Base-by-base conservation (phyloP, 768 basidiomycete species). In the Pisolithus marmoratus region DNA sequence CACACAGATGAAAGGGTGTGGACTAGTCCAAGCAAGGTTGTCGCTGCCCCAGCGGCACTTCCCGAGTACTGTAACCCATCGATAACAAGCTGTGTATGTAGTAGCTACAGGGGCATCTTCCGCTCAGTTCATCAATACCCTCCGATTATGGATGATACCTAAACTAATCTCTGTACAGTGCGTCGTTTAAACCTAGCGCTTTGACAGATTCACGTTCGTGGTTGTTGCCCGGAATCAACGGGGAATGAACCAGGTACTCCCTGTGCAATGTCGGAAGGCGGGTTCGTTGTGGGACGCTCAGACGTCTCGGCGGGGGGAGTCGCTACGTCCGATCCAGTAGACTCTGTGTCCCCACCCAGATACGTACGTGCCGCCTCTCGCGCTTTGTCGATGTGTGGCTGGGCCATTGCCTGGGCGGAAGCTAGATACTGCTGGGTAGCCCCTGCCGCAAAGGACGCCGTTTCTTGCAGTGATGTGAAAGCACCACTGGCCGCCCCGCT, bases 211-310 rank as follows among this genome's bases (percentile, higher is more conserved):
- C 26, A 38, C 22, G 8, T 22, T 44, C 5, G 55, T 48, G 15
- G 34, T 52, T 19, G 65, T 51, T 58, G 63, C 8, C 62, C 72
- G 8, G 26, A 8, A 17, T 44, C 43, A 15, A 2, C n/a, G n/a
- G 40, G 43, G 22, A 23, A 44, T 14, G 62, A 63, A 22, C 60
- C 65, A 24, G 71, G 59, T 5, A 63, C 62, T 50, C 72, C 64
- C 2, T 64, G 50, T 2, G 70, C 73, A 14, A 14, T 34, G 38
- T 68, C 74, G 63, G 77, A 58, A 0, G 72, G 71, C 9, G 74
- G 71, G 22, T 63, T 73, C 3, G 74, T 71, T 15, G 41, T 27
- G 2, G 73, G 60, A 47, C 60, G 60, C 5, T 57, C 57, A 15
- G 34, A 34, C 34, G 34, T 34, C 34, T 34, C 34, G 5, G 15